Conservation (phyloP, 2,329 filamentous ascomycete genomes). For the Colletotrichum lupini region DNA sequence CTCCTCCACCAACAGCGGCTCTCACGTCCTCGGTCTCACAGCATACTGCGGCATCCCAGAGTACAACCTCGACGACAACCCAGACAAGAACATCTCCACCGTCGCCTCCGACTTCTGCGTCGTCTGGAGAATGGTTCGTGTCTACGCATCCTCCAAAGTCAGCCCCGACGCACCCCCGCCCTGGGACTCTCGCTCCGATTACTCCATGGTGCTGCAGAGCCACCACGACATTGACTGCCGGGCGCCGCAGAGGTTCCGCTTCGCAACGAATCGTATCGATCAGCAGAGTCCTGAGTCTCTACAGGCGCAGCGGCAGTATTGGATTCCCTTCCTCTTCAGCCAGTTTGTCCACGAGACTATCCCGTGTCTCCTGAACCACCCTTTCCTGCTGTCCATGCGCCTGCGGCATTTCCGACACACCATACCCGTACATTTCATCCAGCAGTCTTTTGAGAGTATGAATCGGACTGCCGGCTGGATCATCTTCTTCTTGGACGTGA, state of each 20-base stretch:
- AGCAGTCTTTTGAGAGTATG: constrained; percentile 63
- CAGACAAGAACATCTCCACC: constrained; percentile 53
- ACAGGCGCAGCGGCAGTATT: constrained; percentile 58
- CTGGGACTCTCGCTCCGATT: constrained; percentile 62
- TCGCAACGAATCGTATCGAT: constrained; percentile 58
- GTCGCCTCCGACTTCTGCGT: constrained; percentile 57
- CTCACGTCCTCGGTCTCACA: not conserved
- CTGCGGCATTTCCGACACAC: constrained; percentile 62
- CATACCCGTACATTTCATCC: constrained; percentile 65
- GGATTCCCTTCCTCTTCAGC: constrained; percentile 63
- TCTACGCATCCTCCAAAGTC: constrained; percentile 58
- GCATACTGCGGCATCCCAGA: not conserved
- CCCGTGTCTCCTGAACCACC: constrained; percentile 64
- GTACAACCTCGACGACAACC: not conserved
- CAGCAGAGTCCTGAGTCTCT: constrained; percentile 54
- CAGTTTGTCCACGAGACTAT: constrained; percentile 65
- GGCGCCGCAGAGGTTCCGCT: constrained; percentile 62
- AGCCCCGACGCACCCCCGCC: constrained; percentile 51
- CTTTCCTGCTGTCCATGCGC: constrained; percentile 62
- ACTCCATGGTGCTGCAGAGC: constrained; percentile 59
- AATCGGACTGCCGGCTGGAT: constrained; percentile 64
- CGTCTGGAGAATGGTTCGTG: constrained; percentile 58
- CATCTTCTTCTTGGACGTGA: constrained; percentile 60
- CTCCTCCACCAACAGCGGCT: not conserved
- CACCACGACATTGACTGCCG: constrained; percentile 64